These are phyloP conservation scores for Fomitopsis schrenkii DNA, from an alignment of 1,284 basidiomycete genomes.

Conservation along the genomic window DNA sequence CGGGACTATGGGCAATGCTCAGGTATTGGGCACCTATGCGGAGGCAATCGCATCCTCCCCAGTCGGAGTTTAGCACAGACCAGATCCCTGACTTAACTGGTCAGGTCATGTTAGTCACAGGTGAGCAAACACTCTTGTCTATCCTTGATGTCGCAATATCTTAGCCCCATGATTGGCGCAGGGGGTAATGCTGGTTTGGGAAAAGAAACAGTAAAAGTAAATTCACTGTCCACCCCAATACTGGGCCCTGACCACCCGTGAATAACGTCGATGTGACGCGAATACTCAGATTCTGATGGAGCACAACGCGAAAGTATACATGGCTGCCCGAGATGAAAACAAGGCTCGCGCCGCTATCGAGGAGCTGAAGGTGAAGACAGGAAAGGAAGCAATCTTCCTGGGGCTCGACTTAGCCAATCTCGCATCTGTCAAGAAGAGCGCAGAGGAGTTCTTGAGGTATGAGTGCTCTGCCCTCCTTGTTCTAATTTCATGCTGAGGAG, in stretches of 20 bases:
- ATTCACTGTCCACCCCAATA: not conserved
- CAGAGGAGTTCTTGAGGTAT: slow-evolving; percentile 35
- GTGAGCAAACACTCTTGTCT: slow-evolving; percentile 7
- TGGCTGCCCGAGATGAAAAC: slow-evolving; percentile 41
- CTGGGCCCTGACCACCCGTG: too few species aligned
- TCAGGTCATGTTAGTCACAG: slow-evolving; percentile 39
- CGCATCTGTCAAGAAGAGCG: slow-evolving; percentile 33
- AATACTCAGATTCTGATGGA: slow-evolving; percentile 33
- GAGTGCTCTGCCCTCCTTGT: slow-evolving; percentile 36
- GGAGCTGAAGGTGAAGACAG: slow-evolving; percentile 30
- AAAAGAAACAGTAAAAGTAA: slow-evolving; percentile 28
- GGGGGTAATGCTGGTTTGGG: slow-evolving; percentile 41
- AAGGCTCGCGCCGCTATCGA: slow-evolving; percentile 41
- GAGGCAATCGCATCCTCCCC: not conserved
- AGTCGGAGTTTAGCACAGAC: slow-evolving; percentile 21
- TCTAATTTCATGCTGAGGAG: slow-evolving; percentile 36
- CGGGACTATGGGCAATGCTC: not conserved
- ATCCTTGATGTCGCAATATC: not conserved
- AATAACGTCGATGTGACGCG: not conserved
- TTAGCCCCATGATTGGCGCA: not conserved
- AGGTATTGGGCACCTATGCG: not conserved
- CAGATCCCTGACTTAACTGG: slow-evolving; percentile 35
- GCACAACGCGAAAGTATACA: slow-evolving; percentile 48
- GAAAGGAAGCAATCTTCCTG: slow-evolving; percentile 38
- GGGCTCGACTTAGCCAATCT: slow-evolving; percentile 49